These are phyloP conservation scores for Claviceps purpurea DNA, from an alignment of 2,329 filamentous ascomycete species.

Conservation along the genomic window DNA sequence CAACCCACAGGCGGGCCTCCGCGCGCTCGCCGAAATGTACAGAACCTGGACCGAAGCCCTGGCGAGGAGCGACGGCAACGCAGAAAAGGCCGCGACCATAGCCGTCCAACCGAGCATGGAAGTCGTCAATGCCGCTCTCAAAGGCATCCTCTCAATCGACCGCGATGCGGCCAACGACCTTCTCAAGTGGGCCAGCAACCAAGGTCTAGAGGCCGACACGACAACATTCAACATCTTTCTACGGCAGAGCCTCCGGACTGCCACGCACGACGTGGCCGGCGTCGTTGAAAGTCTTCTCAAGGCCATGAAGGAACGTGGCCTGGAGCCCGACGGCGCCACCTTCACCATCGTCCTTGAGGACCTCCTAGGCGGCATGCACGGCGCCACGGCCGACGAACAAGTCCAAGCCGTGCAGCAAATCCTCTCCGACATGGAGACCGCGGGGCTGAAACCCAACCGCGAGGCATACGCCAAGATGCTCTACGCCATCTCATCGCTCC, in stretches of 20 bases:
- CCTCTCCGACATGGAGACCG: constrained; percentile 42
- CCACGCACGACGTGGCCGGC: constrained; percentile 29
- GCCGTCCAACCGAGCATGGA: constrained; percentile 47
- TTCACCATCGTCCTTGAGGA: constrained; percentile 60
- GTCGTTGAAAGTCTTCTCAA: constrained; percentile 40
- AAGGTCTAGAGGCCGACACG: constrained; percentile 42
- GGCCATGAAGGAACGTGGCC: constrained; percentile 41
- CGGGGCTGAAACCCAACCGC: constrained; percentile 45
- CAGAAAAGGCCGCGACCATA: constrained; percentile 15
- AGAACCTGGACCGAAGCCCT: constrained; percentile 38
- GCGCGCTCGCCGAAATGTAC: constrained; percentile 53
- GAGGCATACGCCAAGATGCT: constrained; percentile 59
- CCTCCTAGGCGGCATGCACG: constrained; percentile 29
- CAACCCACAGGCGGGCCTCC: constrained; percentile 41
- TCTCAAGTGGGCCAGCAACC: constrained; percentile 43
- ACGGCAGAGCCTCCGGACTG: constrained; percentile 38
- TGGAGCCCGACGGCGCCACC: constrained; percentile 53
- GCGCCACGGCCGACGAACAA: constrained; percentile 34
- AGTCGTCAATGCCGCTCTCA: constrained; percentile 57
- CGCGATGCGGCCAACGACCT: constrained; percentile 37
- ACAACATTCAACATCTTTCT: constrained; percentile 59
- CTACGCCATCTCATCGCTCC: constrained; percentile 29
- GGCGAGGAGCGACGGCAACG: constrained; percentile 10
- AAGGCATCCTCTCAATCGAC: constrained; percentile 43
- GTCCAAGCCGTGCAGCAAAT: constrained; percentile 36